Evolutionary conservation across 1,284 basidiomycete species (phyloP), one percentile per base, ranked within the genome.

Genomic region (Filobasidium uniguttulatum): DNA sequence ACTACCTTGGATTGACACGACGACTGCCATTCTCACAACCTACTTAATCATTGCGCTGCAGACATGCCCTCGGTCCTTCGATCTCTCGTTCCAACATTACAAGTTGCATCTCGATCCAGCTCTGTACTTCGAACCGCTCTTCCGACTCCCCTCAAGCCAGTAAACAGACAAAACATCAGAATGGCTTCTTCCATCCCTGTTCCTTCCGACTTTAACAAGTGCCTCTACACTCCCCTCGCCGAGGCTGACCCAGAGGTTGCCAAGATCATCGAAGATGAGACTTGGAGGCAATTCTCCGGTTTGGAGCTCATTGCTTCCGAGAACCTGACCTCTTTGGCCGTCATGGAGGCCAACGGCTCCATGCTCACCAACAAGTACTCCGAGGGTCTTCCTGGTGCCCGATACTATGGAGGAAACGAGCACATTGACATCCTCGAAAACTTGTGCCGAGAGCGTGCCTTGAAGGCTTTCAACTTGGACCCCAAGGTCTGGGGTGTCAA

Each of bases 291-390:
- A 76, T 96, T 86, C 72, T 87, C 87, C 48, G 94, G 94, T 56
- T 82, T 99, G 57, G 94, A 98, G 51, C 55, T 63, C 46, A 61
- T 62, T 54, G 56, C 57, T 50, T 69, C 68, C 44, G 66, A 68
- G 65, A 96, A 94, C 75, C 73, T 96, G 75, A 94, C 90, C 56
- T 89, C 85, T 63, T 76, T 81, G 59, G 87, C 90, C 34, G 81
- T 85, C 53, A 94, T 98, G 85, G 85, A 98, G 73, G 94, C 91
- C 58, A 97, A 97, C 72, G 94, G 94, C 52, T 97, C 91, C 53
- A 94, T 98, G 71, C 73, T 98, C 65, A 97, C 91, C 67, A 96
- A 96, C 82, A 96, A 96, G 75, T 94, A 94, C 75, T 91, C 88
- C 25, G 87, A 91, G 71, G 88, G 87, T 76, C 83, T 91, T 48